Evolutionary conservation across 345 rosid genomes (phyloP), one percentile per base, ranked within the genome.

Genomic region (Salix caprea): DNA sequence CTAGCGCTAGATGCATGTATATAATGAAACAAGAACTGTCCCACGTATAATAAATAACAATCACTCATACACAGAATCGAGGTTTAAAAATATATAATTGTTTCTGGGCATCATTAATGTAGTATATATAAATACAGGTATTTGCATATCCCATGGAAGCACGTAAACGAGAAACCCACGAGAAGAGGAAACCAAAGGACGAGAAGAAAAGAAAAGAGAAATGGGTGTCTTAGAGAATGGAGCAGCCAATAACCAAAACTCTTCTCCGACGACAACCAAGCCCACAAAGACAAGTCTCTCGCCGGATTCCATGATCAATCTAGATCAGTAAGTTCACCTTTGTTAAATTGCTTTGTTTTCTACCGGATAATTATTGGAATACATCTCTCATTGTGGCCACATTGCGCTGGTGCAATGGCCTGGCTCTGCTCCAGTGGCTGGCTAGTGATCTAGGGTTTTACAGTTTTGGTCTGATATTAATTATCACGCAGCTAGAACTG

Each of bases 311-410:
- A 5, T 77, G 36, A 70, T 89, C 84, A 80, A 87, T 71, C 88
- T 89, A 26, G 87, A 85, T 8, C 82, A 75, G 92, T 89, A 58
- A 69, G 83, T 78, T 70, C 37, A 54, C 61, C 11, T 21, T 21
- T 23, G 21, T 54, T 54, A 54, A 21, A 6, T 6, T 18, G 8
- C 8, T 21, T 21, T 9, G n/a, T 54, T 21, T 56, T n/a, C 28
- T 56, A 8, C 1, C 26, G 14, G 10, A n/a, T 18, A 56, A n/a
- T 9, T 56, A 9, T 2, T 0, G 23, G 62, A 26, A 56, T n/a
- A 56, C 24, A 56, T 26, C 13, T 26, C 62, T n/a, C 62, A 1
- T 9, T n/a, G 24, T 56, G 24, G 26, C 62, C 2, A 1, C 62
- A 11, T n/a, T 56, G 13, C 24, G 5, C 26, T 3, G 62, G 62